These are phyloP conservation scores for Plicaturopsis crispa DNA, from an alignment of 768 basidiomycete species.

Conservation along the genomic window DNA sequence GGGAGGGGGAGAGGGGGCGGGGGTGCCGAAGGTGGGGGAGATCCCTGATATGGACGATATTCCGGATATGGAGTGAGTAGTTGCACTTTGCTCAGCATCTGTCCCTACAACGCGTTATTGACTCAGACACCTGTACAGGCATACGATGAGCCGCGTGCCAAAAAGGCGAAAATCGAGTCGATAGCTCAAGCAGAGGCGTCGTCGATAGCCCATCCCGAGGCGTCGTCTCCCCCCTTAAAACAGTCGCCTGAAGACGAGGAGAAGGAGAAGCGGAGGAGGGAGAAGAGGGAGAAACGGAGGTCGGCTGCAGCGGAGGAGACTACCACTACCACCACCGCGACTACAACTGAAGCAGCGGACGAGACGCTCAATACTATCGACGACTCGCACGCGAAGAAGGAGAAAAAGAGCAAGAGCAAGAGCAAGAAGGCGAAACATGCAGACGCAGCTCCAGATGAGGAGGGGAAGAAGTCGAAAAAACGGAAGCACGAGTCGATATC, in stretches of 20 bases:
- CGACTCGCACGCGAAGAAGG: slow-evolving; percentile 11
- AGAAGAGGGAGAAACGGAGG: slow-evolving; percentile 25
- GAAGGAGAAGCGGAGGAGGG: slow-evolving; percentile 21
- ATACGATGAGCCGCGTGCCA: background rate
- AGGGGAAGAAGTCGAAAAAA: slow-evolving; percentile 10
- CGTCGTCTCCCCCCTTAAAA: background rate
- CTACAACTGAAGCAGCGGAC: slow-evolving; percentile 8
- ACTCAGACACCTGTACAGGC: no score
- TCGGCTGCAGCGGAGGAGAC: no score
- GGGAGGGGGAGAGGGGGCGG: no score
- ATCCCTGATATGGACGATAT: slow-evolving; percentile 97
- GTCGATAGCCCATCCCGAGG: background rate
- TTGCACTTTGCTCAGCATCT: no score
- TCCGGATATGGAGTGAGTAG: slow-evolving; percentile 98
- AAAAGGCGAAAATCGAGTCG: background rate
- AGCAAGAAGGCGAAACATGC: slow-evolving; percentile 11
- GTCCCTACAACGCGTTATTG: no score
- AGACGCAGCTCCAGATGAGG: slow-evolving; percentile 6
- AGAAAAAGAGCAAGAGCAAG: slow-evolving; percentile 26
- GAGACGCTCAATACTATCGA: slow-evolving; percentile 4
- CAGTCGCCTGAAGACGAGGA: slow-evolving; percentile 12
- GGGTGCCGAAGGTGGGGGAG: slow-evolving; percentile 30
- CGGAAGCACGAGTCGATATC: slow-evolving; percentile 14
- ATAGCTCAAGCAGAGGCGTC: background rate
- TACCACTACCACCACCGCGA: slow-evolving; percentile 7